A percentile compares a stretch with the other conserved stretches of the same genome.
Evolutionary conservation across 139 green algal species (phyloP).

Genomic region (Prasinococcaceae sp.): DNA sequence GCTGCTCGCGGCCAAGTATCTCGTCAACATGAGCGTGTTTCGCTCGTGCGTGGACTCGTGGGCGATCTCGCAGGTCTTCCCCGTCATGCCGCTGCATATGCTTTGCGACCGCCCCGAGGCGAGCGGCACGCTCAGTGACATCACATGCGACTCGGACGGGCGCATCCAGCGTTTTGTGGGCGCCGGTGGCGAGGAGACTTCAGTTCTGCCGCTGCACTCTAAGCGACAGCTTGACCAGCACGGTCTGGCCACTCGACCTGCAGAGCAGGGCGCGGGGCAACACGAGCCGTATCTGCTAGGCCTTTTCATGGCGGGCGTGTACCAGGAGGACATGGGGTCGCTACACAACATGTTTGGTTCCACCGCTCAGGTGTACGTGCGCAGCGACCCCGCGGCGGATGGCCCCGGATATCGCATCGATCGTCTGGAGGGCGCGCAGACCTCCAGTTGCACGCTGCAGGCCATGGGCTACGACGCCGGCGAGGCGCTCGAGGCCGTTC

Average conservation of each 20-base stretch:
- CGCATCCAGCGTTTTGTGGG: conserved; percentile 42
- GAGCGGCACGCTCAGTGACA: conserved; percentile 29
- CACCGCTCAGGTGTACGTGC: conserved; percentile 30
- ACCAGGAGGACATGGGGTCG: conserved; percentile 46
- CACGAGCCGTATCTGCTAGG: conserved; percentile 33
- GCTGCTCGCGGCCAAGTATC: conserved; percentile 4
- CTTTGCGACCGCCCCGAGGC: not conserved
- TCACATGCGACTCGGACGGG: conserved; percentile 52
- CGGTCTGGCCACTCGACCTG: no score
- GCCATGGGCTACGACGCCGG: no score
- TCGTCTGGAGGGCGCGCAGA: no score
- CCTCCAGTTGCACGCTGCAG: no score
- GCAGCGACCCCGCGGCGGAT: no score
- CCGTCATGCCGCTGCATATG: conserved; percentile 38
- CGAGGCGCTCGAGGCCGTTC: no score
- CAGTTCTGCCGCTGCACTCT: conserved; percentile 37
- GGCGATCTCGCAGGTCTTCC: conserved; percentile 55
- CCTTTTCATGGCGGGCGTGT: conserved; percentile 35
- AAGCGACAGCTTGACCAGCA: no score
- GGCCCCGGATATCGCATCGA: no score
- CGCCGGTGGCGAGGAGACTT: conserved; percentile 9
- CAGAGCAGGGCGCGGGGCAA: no score
- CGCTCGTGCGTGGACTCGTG: conserved; percentile 41
- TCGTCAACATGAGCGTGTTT: conserved; percentile 46
- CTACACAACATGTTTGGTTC: conserved; percentile 52